Percentiles rank a stretch among this genome's conserved stretches.
phyloP scores from a whole-genome alignment of 148 eudicot genomes.

The Amaranthus palmeri region DNA sequence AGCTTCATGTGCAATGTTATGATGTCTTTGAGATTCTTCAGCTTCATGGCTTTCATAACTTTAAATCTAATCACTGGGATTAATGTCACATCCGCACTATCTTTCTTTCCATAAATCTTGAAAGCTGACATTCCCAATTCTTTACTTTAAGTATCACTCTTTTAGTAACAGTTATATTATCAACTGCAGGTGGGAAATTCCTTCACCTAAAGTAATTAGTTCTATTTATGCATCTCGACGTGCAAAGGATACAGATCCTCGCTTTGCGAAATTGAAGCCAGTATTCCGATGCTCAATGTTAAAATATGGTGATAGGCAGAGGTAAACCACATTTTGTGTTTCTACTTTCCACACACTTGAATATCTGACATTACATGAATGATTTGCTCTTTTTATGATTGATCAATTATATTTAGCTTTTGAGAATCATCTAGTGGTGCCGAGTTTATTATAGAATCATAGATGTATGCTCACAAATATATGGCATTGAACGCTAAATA shows the following conservation, averaged over 20 bases:
- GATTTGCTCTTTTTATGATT: not conserved
- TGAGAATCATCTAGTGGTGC: not conserved
- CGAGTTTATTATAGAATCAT: not conserved
- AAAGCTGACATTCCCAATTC: not conserved
- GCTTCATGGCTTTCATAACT: not conserved
- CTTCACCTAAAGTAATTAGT: conserved; percentile 58
- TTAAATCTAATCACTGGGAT: too few species aligned
- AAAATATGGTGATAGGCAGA: conserved; percentile 60
- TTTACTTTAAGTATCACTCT: not conserved
- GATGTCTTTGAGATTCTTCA: not conserved
- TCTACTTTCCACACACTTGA: not conserved
- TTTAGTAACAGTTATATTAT: conserved; percentile 2
- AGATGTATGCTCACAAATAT: not conserved
- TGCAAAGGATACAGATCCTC: conserved; percentile 64
- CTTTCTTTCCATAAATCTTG: not conserved
- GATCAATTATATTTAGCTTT: not conserved
- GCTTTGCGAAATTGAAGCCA: conserved; percentile 72
- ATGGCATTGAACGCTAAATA: not conserved
- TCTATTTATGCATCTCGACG: conserved; percentile 44
- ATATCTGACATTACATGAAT: not conserved
- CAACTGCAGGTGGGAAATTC: conserved; percentile 86
- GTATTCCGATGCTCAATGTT: conserved; percentile 73
- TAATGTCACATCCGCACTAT: not conserved
- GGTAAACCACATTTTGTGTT: conserved; percentile 34
- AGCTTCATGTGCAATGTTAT: not conserved